Evolutionary conservation across 2,329 filamentous ascomycete genomes (phyloP), one percentile per base, ranked within the genome.

Genomic region (Talaromyces atroroseus): DNA sequence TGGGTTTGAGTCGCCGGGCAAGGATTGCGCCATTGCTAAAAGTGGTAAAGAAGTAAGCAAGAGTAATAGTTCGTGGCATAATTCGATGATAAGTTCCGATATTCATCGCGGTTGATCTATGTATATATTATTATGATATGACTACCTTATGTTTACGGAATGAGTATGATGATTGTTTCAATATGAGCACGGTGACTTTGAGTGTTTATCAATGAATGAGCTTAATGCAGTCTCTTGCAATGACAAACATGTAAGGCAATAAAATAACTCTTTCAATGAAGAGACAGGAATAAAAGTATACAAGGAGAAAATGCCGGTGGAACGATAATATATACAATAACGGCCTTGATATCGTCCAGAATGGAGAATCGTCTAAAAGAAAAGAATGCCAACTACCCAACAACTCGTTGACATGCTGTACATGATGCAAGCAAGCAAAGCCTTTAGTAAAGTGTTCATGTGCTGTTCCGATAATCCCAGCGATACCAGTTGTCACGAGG

Each of bases 1-100:
- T 81, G 5, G 78, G 78, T 2, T 62, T 81, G 57, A 80, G 78
- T 63, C 77, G 75, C 52, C 69, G 68, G 56, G 75, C 75, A 21
- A 67, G 74, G 24, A 80, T 80, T 48, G 76, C 76, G 18, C 75
- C 78, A 18, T 64, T 81, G 61, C 63, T 80, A 56, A 76, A 74
- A 59, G 65, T 77, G 45, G 69, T 77, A 11, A 68, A 72, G 50
- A 76, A 76, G 57, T 75, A 60, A 68, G 12, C 23, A 50, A 16
- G 24, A 42, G 21, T 34, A 49, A 24, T 21, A n/a, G 20, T 29
- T 29, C 18, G n/a, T 32, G 38, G 45, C 49, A 24, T 51, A 10
- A 52, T 50, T 47, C 24, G n/a, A 46, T 24, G 5, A 21, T 26
- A 24, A 34, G 47, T 18, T 55, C 32, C 42, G 34, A 49, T 44